Evolutionary conservation across 2,329 filamentous ascomycete genomes (phyloP).

Genomic region (Penicillium glabrum): DNA sequence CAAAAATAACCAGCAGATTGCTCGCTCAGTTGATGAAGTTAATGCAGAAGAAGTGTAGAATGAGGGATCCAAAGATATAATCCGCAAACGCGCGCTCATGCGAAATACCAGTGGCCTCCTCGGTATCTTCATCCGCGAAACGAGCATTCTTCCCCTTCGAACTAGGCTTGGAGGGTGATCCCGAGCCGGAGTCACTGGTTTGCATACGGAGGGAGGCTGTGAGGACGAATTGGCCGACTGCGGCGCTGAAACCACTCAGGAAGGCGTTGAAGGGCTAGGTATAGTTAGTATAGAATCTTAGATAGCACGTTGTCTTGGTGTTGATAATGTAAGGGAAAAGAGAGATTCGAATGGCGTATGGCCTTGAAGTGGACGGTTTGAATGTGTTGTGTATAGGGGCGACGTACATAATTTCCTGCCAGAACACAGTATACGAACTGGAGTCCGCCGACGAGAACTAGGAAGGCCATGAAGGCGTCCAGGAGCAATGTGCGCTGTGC

Average conservation of each 20-base stretch:
- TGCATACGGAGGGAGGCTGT: constrained; percentile 90
- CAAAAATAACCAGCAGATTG: not conserved
- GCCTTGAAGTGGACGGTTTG: not conserved
- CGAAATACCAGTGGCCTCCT: constrained; percentile 28
- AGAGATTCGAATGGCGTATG: not conserved
- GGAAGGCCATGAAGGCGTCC: constrained; percentile 85
- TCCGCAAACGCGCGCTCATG: constrained; percentile 78
- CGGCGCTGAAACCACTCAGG: constrained; percentile 88
- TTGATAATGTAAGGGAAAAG: not conserved
- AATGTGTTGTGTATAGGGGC: not conserved
- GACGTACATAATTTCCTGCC: constrained; percentile 88
- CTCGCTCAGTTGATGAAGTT: constrained; percentile 92
- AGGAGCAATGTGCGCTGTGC: constrained; percentile 89
- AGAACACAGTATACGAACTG: constrained; percentile 93
- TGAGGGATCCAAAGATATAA: constrained; percentile 89
- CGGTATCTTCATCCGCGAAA: constrained; percentile 24
- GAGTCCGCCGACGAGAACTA: constrained; percentile 79
- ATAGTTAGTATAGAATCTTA: not conserved
- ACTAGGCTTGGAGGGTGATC: constrained; percentile 60
- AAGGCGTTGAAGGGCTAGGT: constrained; percentile 95
- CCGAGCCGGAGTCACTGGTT: constrained; percentile 58
- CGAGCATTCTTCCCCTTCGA: constrained; percentile 30
- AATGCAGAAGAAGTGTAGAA: constrained; percentile 97
- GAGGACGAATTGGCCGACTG: constrained; percentile 95
- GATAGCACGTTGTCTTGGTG: not conserved